These are phyloP conservation scores for Salix caprea DNA, from an alignment of 345 rosid species.

Conservation along the genomic window DNA sequence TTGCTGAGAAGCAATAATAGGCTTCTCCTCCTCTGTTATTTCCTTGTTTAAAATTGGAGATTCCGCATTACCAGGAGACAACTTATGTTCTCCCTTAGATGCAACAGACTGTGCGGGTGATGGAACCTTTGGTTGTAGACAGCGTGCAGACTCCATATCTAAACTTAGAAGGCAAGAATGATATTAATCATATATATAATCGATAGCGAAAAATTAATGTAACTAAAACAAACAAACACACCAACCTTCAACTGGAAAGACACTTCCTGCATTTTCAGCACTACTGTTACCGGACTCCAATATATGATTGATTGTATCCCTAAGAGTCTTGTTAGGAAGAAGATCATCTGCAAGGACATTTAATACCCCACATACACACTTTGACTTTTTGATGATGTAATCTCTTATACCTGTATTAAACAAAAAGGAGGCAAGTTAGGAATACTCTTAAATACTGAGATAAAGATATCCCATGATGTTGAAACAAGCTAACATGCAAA, in stretches of 20 bases:
- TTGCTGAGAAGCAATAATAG: slow-evolving; percentile 34
- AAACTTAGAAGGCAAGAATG: background rate
- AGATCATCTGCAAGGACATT: slow-evolving; percentile 92
- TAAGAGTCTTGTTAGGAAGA: slow-evolving; percentile 87
- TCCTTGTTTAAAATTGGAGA: slow-evolving; percentile 34
- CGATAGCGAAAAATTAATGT: background rate
- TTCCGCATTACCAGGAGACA: slow-evolving; percentile 33
- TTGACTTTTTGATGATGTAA: slow-evolving; percentile 63
- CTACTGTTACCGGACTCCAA: slow-evolving; percentile 90
- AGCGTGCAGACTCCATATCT: slow-evolving; percentile 56
- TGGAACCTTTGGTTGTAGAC: slow-evolving; percentile 56
- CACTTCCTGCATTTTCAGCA: slow-evolving; percentile 76
- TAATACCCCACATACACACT: slow-evolving; percentile 84
- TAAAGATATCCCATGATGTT: background rate
- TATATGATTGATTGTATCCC: slow-evolving; percentile 89
- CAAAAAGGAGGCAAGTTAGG: background rate
- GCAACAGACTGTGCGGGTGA: slow-evolving; percentile 76
- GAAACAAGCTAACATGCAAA: background rate
- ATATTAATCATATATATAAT: background rate
- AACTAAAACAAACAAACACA: slow-evolving; percentile 1
- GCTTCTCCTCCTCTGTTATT: slow-evolving; percentile 39
- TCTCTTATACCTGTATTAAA: slow-evolving; percentile 72
- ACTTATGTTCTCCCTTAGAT: slow-evolving; percentile 62
- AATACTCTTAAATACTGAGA: background rate
- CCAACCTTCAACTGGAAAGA: slow-evolving; percentile 83